Evolutionary conservation across 202 grass and related monocot species (phyloP).

Genomic region (Zoysia matrella): DNA sequence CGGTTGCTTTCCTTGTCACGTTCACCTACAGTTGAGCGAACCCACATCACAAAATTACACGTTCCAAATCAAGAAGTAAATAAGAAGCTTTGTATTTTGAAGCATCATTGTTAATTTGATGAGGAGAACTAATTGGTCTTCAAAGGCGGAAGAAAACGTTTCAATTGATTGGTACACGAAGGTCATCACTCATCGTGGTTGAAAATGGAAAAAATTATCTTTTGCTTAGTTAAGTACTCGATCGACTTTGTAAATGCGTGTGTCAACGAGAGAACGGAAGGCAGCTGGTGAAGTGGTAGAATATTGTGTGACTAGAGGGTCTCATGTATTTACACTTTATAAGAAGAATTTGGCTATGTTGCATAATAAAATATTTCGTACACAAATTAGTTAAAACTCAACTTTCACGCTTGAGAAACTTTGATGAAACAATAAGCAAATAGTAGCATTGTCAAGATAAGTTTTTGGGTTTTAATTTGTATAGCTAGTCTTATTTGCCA

Average conservation of each 20-base stretch:
- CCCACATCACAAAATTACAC: neutral
- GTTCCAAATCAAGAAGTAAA: neutral
- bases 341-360: neutral
- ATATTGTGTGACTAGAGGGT: neutral
- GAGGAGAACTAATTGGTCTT: neutral
- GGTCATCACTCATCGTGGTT: neutral
- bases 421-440: neutral
- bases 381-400: neutral
- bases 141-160: conserved; percentile 2
- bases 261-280: neutral
- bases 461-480: neutral
- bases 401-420: neutral
- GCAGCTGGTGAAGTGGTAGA: neutral
- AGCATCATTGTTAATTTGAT: neutral
- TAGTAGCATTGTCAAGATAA: neutral
- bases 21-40: neutral
- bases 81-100: neutral
- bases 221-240: neutral
- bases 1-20: no score
- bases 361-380: neutral
- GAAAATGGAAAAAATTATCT: neutral
- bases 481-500: neutral
- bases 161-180: conserved; percentile 6
- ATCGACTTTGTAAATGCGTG: neutral
- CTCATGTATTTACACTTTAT: neutral